These are phyloP conservation scores for Blastocystis sp. DNA, from an alignment of 352 stramenopile species.

Conservation along the genomic window DNA sequence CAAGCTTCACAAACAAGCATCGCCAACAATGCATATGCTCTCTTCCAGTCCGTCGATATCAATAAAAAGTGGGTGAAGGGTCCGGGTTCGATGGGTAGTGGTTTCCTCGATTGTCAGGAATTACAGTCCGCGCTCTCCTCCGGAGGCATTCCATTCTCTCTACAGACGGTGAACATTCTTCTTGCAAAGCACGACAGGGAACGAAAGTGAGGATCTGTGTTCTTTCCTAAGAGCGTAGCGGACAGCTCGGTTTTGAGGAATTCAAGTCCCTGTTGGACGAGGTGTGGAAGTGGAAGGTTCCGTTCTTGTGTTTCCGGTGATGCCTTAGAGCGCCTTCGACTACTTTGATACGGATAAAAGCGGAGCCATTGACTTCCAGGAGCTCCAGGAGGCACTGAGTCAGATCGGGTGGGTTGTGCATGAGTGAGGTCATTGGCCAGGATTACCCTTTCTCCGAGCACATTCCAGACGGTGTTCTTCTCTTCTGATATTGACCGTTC, in stretches of 20 bases:
- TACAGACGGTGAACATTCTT: slow-evolving; percentile 56
- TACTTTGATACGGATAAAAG: slow-evolving; percentile 49
- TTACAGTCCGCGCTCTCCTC: slow-evolving; percentile 37
- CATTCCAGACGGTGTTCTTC: slow-evolving; percentile 58
- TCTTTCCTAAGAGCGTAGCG: neutral
- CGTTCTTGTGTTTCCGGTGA: neutral
- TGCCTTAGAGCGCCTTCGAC: slow-evolving; percentile 37
- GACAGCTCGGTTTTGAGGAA: slow-evolving; percentile 52
- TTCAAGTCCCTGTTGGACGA: slow-evolving; percentile 56
- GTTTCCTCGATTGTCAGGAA: slow-evolving; percentile 64
- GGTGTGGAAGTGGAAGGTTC: slow-evolving; percentile 58
- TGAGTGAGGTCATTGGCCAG: neutral
- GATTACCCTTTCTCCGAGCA: slow-evolving; percentile 27
- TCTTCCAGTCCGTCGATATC: slow-evolving; percentile 56
- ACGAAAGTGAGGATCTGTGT: neutral
- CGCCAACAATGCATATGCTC: slow-evolving; percentile 46
- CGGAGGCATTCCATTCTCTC: slow-evolving; percentile 44
- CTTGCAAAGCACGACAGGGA: slow-evolving; percentile 49
- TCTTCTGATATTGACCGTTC: slow-evolving; percentile 55
- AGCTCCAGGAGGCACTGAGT: slow-evolving; percentile 44
- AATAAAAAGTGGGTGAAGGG: slow-evolving; percentile 26
- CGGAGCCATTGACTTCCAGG: slow-evolving; percentile 55
- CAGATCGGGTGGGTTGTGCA: slow-evolving; percentile 17
- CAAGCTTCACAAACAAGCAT: slow-evolving; percentile 56
- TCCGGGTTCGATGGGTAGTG: neutral